Base-by-base conservation (phyloP, 768 basidiomycete genomes). In the Amanita rimosa region DNA sequence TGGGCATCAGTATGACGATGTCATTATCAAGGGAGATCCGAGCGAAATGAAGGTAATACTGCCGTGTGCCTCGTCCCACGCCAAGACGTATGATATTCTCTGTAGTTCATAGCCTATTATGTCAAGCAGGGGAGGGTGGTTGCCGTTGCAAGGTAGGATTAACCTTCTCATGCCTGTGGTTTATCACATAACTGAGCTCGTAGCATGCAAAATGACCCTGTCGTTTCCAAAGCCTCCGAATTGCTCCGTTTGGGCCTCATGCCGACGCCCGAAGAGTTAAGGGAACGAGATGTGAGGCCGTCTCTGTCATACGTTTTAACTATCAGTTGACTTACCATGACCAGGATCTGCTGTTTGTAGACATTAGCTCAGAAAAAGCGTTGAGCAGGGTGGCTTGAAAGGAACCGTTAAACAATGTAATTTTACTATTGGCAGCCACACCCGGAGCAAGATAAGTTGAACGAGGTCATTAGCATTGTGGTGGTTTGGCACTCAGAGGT, bases 181-280 rank as follows among this genome's bases (percentile, higher is more conserved):
- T 40, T 9, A 21, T 39, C 19, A 24, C 13, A 13, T 10, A 19
- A 36, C 6, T 8, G 34, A 9, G 21, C 46, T 27, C 54, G 13
- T 46, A 84, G 82, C 56, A 90, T 90, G 85, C 81, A 83, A 61
- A 78, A 78, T 49, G 89, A 91, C 57, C 89, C 89, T 1, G 73
- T 88, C 27, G 85, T 91, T 26, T 73, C 76, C 49, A 83, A 85
- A 64, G 78, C 83, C 1, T 79, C 84, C 7, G 88, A 93, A 63
- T 68, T 96, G 26, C 62, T 94, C 54, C 72, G 86, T 42, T 63
- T 92, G 33, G 83, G 78, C 10, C 67, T 84, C 54, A 93, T 94
- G 89, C 90, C 89, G 7, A 73, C 79, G 4, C 71, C 81, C 4
- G 71, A 78, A 6, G 86, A 90, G 58, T 64, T 96, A 57, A 79